Base-by-base conservation (phyloP, 192 early-diverging fungal genomes). In the Coemansia sp. region DNA sequence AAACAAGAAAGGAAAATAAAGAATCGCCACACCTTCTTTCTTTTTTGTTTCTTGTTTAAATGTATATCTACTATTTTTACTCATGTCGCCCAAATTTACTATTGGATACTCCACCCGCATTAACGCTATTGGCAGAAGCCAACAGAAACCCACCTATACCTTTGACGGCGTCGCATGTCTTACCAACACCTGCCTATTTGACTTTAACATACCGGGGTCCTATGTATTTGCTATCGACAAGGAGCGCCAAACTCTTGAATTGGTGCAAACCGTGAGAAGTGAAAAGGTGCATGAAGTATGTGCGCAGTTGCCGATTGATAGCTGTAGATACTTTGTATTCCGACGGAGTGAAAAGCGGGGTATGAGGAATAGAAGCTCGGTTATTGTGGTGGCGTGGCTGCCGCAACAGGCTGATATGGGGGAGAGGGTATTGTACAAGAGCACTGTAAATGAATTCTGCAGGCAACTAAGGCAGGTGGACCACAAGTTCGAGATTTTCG, bases 111-210 rank as follows among this genome's bases (percentile, higher is more conserved):
- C 51, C 1, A 0, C 51, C 3, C 51, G 11, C 1, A 33, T 55
- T 8, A 14, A n/a, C 28, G 0, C 6, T 7, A 55, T 55, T 8
- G 51, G 28, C 14, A 14, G 14, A 16, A 23, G 16, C 51, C 23
- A 55, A 26, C 23, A 11, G 10, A 11, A 5, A 51, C n/a, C 51
- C 13, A 55, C 51, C 11, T 62, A 62, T 23, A n/a, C 8, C 6
- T 38, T 77, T 26, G 65, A 61, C 2, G 75, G 60, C 4, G 28
- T 26, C 9, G 75, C 69, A 5, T 16, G 37, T 6, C 36, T 65
- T n/a, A 45, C 51, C 34, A 71, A 70, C 40, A 67, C 28, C 16
- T 21, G 39, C 2, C 16, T 77, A 36, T 77, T 71, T 53, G 65
- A 68, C 37, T 6, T 42, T 0, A 9, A 56, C 10, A 45, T 31